phyloP scores from a whole-genome alignment of 129 eudicot species.

The Scalesia atractyloides region DNA sequence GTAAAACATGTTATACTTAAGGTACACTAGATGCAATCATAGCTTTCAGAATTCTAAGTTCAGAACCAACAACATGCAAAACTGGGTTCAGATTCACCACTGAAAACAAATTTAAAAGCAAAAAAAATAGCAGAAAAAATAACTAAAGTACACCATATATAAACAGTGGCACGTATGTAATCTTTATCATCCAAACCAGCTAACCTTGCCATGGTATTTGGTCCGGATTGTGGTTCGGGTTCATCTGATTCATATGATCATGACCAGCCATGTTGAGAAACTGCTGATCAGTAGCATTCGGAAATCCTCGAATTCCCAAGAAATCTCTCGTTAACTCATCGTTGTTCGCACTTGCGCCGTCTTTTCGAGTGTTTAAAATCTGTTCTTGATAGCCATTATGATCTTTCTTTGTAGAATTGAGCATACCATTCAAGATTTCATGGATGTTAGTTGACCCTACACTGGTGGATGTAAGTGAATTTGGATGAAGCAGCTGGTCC shows the following conservation, averaged over 20 bases:
- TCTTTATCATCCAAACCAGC: constrained; percentile 27
- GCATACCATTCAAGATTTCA: constrained; percentile 40
- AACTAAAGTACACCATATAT: constrained; percentile 24
- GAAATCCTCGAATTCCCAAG: constrained; percentile 63
- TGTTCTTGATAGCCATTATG: constrained; percentile 22
- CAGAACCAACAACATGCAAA: constrained; percentile 28
- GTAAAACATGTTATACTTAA: constrained; percentile 3
- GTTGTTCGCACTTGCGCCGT: constrained; percentile 25
- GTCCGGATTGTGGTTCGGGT: constrained; percentile 37
- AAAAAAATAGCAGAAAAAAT: constrained; percentile 11
- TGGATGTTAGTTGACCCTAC: constrained; percentile 44
- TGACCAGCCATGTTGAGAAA: constrained; percentile 47
- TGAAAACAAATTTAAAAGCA: constrained; percentile 27
- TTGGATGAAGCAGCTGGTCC: constrained; percentile 33
- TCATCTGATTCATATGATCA: constrained; percentile 41
- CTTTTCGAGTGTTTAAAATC: constrained; percentile 18
- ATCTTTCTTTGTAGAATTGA: constrained; percentile 28
- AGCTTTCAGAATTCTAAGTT: constrained; percentile 21
- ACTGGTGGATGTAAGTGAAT: constrained; percentile 35
- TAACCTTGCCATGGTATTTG: constrained; percentile 60
- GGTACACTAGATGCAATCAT: constrained; percentile 1
- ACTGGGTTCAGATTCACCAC: constrained; percentile 23
- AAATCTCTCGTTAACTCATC: constrained; percentile 79
- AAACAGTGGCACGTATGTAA: neutral
- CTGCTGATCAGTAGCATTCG: constrained; percentile 38